phyloP scores from a whole-genome alignment of 2,329 filamentous ascomycete genomes.

The Mollisia scopiformis region DNA sequence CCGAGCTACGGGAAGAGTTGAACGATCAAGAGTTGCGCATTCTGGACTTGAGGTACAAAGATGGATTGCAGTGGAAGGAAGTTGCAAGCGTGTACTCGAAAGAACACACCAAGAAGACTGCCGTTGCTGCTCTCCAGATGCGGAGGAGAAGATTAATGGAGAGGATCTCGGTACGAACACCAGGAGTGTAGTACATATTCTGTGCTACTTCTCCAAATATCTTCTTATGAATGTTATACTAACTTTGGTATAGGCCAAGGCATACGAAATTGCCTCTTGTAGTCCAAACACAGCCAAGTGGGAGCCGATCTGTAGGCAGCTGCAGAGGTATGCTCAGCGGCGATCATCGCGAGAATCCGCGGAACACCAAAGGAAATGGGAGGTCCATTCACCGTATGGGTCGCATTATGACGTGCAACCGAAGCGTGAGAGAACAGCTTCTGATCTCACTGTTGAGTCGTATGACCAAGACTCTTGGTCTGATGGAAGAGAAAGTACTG shows the following conservation, averaged over 20 bases:
- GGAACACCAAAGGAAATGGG: constrained; percentile 39
- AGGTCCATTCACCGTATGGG: constrained; percentile 11
- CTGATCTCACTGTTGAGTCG: constrained; percentile 1
- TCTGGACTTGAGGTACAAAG: constrained; percentile 37
- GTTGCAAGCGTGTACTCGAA: constrained; percentile 36
- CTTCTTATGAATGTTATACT: constrained; percentile 10
- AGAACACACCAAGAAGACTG: constrained; percentile 34
- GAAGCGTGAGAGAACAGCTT: constrained; percentile 8
- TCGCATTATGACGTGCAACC: constrained; percentile 1
- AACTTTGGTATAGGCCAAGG: constrained; percentile 4
- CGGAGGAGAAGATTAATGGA: constrained; percentile 40
- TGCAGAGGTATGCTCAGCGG: constrained; percentile 37
- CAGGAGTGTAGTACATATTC: constrained; percentile 23
- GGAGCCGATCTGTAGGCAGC: neutral
- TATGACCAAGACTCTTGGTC: constrained; percentile 12
- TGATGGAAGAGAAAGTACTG: constrained; percentile 7
- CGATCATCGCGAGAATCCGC: constrained; percentile 38
- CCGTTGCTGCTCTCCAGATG: constrained; percentile 41
- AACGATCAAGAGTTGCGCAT: constrained; percentile 37
- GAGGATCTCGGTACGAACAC: constrained; percentile 33
- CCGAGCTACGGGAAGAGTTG: constrained; percentile 20
- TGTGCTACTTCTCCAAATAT: constrained; percentile 2
- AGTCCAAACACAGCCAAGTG: neutral
- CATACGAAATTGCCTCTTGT: neutral
- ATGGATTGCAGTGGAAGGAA: constrained; percentile 39